Base-by-base conservation (phyloP, 2,329 filamentous ascomycete genomes). In the Aspergillus udagawae region DNA sequence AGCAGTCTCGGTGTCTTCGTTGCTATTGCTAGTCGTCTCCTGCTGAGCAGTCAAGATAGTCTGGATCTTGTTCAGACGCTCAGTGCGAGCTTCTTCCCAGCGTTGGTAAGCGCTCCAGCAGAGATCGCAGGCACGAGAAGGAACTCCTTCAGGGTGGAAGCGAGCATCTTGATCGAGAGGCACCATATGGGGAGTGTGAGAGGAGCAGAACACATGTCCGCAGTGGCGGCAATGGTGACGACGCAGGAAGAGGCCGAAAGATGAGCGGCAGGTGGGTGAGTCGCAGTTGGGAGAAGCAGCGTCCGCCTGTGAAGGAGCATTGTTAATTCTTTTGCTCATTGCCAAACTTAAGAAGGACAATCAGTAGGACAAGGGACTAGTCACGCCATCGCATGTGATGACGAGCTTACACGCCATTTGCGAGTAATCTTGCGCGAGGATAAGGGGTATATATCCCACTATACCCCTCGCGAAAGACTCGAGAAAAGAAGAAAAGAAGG, bases 141-240 rank as follows among this genome's bases (percentile, higher is more conserved):
- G 71, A 5, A 75, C 72, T 5, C 84, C 85, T 20, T 84, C 74
- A 0, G 84, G 83, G 63, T 87, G 85, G 72, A 86, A 86, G 55
- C 82, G 80, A 17, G 85, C 85, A 56, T 85, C 77, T 71, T 87
- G 85, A 65, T 87, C 84, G 17, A 88, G 81, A 7, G 82, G 83
- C 10, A 87, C 82, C 51, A 75, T 72, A 66, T 81, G 77, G 49
- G 78, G 75, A 51, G 81, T 82, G 73, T 88, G 85, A 35, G 80
- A 76, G 58, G 80, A 79, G 73, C 85, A 88, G 68, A 86, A 87
- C 65, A 88, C 82, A 65, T 86, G 82, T 47, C 85, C 85, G 64
- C 85, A 88, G 64, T 86, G 84, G 57, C 85, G 82, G 72, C 85
- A 88, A 72, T 88, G 85, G 67, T 88, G 85, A 57, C 84, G 83